Base-by-base conservation (phyloP, 2,329 filamentous ascomycete genomes). In the Purpureocillium lavendulum region DNA sequence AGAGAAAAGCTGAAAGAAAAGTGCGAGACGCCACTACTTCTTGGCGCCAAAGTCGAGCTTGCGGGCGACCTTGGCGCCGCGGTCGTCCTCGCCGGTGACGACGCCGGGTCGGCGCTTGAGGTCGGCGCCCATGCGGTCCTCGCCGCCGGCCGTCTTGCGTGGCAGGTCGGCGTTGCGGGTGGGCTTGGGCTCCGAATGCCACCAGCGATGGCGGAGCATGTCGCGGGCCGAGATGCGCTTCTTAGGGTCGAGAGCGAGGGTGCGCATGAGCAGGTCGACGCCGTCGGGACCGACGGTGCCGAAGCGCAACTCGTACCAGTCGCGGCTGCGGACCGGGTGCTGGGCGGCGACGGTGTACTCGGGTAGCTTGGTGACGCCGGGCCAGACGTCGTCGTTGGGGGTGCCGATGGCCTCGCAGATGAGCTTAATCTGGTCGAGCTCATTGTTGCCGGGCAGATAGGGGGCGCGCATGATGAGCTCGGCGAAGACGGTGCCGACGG, bases 321-420 rank as follows among this genome's bases (percentile, higher is more conserved):
- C 80, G 45, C 76, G 75, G 2, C 78, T 77, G 45, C 77, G 75
- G 61, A 87, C 51, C 51, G 77, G 67, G 45, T 79, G 71, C 40
- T 75, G 66, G 5, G 77, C 75, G 2, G 82, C 73, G 1, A 84
- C 75, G n/a, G 88, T 77, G 62, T 92, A 98, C 43, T 82, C 82
- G 12, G 81, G 79, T 10, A 98, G 69, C 46, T 79, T 79, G 4
- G 80, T 80, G 7, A 98, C 89, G 21, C 90, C 90, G 1, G 92
- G 89, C 92, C 92, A 98, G 58, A 88, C 90, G 13, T 92, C 86
- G 57, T 98, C 92, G 4, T 80, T 92, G 0, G 92, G 92, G 0
- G 88, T 94, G 42, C 92, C 92, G 47, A 97, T 80, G 39, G 82
- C 80, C 54, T 87, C 79, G 57, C 82, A 87, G 47, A 97, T 94